Base-by-base conservation (phyloP, 176 grass and related monocot genomes). In the Canna indica region DNA sequence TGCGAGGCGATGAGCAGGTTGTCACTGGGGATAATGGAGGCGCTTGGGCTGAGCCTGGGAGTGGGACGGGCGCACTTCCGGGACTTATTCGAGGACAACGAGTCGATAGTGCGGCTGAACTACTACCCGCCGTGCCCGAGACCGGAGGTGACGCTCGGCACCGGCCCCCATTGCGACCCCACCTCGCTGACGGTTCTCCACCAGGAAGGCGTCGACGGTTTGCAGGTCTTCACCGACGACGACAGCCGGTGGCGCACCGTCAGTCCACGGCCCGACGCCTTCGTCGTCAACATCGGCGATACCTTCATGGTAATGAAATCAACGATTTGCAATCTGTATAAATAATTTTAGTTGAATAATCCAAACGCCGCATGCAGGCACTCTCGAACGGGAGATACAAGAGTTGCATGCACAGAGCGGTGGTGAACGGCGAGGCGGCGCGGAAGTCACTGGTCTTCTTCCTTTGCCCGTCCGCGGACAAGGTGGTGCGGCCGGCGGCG, bases 101-200 rank as follows among this genome's bases (percentile, higher is more conserved):
- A 96, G 20, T 91, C 88, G 71, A 88, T 84, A 38, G 90, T 97
- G 93, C 81, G 88, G 0, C 84, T 97, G 56, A 97, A 97, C 81
- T 92, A 92, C 84, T 97, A 97, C 81, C 93, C 93, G n/a, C 77
- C 84, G 5, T 97, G 93, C 83, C 93, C 83, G 83, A 65, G 79
- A 0, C 93, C 93, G 1, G 68, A 67, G 7, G 72, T 88, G 26
- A 90, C 88, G 14, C 86, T 92, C 0, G 93, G 93, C 38, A 92
- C 89, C 0, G 88, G 88, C 0, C 88, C 88, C 59, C 93, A 97
- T 64, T 92, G 89, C 68, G 93, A 97, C 79, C 93, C 93, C 26
- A 92, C 86, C 8, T 87, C 85, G 12, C 88, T 97, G 3, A 97
- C 93, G 77, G 90, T 97, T 84, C 86, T 97, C 60, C 84, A 90